phyloP scores from a whole-genome alignment of 2,329 filamentous ascomycete species.

The Aspergillus niger region DNA sequence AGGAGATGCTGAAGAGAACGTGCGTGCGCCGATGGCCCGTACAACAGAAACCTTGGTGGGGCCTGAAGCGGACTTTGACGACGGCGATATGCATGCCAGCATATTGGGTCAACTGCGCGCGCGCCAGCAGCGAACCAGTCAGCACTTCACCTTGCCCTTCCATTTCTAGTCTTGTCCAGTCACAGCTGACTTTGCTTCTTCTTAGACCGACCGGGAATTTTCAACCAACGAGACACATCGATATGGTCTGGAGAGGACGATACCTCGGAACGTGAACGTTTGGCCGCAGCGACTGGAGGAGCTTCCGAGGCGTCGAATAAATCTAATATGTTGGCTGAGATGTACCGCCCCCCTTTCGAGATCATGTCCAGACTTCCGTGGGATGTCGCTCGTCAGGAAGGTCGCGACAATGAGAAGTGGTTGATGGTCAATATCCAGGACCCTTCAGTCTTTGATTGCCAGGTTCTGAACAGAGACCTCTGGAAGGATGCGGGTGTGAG shows the following conservation, averaged over 20 bases:
- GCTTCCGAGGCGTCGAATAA: constrained; percentile 68
- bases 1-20: constrained; percentile 57
- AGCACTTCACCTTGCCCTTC: constrained; percentile 12
- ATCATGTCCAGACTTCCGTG: constrained; percentile 79
- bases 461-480: constrained; percentile 88
- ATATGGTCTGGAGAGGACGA: constrained; percentile 61
- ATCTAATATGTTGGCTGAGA: constrained; percentile 77
- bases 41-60: constrained; percentile 90
- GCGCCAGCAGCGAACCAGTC: constrained; percentile 42
- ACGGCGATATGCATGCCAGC: constrained; percentile 60
- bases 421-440: constrained; percentile 95
- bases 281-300: constrained; percentile 65
- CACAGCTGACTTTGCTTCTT: constrained; percentile 12
- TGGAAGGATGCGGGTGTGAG: constrained; percentile 86
- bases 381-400: constrained; percentile 80
- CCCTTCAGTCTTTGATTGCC: constrained; percentile 89
- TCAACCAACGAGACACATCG: constrained; percentile 65
- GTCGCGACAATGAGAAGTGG: constrained; percentile 90
- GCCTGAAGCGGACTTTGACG: constrained; percentile 59
- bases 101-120: constrained; percentile 67
- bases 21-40: constrained; percentile 86
- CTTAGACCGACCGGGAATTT: constrained; percentile 61
- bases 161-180: not conserved
- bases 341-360: constrained; percentile 91
- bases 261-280: constrained; percentile 51